Percentiles rank a stretch among this genome's conserved stretches.
phyloP scores from a whole-genome alignment of 1,284 basidiomycete species.

The Austroboletus niveus region DNA sequence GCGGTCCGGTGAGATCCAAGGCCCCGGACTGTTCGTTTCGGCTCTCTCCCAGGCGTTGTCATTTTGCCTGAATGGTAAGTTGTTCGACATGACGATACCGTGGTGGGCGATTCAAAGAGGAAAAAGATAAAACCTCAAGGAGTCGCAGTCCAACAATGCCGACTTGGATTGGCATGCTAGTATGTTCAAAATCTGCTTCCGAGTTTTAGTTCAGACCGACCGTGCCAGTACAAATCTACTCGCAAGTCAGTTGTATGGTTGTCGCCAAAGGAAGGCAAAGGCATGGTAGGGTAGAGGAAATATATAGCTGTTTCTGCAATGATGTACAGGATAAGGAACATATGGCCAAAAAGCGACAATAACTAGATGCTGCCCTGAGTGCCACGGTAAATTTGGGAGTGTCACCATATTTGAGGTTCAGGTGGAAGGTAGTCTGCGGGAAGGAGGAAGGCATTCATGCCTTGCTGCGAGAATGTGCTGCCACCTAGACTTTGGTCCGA shows the following conservation, averaged over 20 bases:
- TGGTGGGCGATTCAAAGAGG: background rate
- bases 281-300: conserved; percentile 10
- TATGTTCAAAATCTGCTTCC: background rate
- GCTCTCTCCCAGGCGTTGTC: conserved; percentile 1
- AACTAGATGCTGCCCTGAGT: conserved; percentile 12
- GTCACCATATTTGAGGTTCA: conserved; percentile 69
- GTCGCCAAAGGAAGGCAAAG: conserved; percentile 3
- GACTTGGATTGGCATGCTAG: background rate
- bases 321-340: conserved; percentile 19
- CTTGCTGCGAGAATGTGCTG: conserved; percentile 68
- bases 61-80: conserved; percentile 6
- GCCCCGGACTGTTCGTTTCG: background rate
- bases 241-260: background rate
- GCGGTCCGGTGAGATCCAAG: background rate
- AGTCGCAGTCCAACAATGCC: background rate
- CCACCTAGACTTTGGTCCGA: conserved; percentile 78
- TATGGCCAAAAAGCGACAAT: conserved; percentile 6
- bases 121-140: background rate
- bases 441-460: conserved; percentile 80
- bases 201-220: conserved; percentile 15
- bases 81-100: conserved; percentile 9
- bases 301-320: conserved; percentile 19
- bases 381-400: background rate
- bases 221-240: conserved; percentile 4
- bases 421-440: conserved; percentile 70